These are phyloP conservation scores for Aspergillus oerlinghausenensis DNA, from an alignment of 2,329 filamentous ascomycete genomes.

Conservation along the genomic window DNA sequence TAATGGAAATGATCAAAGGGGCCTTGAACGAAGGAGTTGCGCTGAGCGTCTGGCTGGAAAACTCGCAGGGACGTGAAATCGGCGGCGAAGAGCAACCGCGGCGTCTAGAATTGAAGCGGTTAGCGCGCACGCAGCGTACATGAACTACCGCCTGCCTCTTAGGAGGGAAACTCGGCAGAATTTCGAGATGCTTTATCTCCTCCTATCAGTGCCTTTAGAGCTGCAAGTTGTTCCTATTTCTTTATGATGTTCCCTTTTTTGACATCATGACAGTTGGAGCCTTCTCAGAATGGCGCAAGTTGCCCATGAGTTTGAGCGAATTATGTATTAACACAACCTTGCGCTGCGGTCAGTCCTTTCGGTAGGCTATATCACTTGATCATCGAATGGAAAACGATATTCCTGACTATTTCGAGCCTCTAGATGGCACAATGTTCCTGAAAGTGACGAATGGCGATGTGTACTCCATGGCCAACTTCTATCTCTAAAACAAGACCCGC, in stretches of 20 bases:
- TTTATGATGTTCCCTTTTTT: not conserved
- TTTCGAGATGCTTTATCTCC: not conserved
- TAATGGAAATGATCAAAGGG: not conserved
- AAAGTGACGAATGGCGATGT: constrained; percentile 81
- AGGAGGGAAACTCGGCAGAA: constrained; percentile 19
- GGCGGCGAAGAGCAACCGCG: constrained; percentile 9
- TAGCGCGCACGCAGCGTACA: constrained; percentile 18
- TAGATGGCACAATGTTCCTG: constrained; percentile 76
- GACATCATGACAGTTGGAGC: constrained; percentile 39
- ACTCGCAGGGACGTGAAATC: constrained; percentile 27
- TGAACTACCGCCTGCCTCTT: constrained; percentile 22
- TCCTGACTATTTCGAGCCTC: constrained; percentile 4
- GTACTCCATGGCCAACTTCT: constrained; percentile 80
- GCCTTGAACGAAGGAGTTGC: constrained; percentile 9
- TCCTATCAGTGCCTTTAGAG: constrained; percentile 2
- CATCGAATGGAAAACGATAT: not conserved
- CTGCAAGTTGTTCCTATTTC: not conserved
- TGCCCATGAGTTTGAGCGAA: constrained; percentile 77
- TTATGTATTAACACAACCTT: constrained; percentile 92
- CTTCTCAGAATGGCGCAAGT: constrained; percentile 76
- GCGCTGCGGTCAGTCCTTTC: constrained; percentile 90
- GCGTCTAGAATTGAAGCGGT: constrained; percentile 13
- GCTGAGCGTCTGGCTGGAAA: constrained; percentile 22
- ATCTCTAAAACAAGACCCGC: constrained; percentile 75
- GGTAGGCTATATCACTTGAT: constrained; percentile 37